Percentiles rank a stretch among this genome's conserved stretches.
Conservation (phyloP, 2,329 filamentous ascomycete species). For the Cordyceps cicadae region DNA sequence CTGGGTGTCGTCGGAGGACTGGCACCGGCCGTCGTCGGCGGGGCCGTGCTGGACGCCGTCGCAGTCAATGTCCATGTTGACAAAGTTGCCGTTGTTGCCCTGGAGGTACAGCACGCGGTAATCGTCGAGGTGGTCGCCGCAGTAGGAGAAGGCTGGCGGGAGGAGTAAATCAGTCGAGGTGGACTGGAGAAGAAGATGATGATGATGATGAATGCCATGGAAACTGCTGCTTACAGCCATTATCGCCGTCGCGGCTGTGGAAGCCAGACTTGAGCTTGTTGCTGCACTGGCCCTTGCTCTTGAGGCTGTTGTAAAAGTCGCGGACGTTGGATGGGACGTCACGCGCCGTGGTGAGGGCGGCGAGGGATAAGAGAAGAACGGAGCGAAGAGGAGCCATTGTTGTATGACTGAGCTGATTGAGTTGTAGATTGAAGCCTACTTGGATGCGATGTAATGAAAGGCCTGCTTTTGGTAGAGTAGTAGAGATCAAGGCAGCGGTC, state of each 20-base stretch:
- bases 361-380: slow-evolving; percentile 18
- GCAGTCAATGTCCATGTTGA: slow-evolving; percentile 52
- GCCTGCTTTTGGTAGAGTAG: no score
- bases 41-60: slow-evolving; percentile 39
- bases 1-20: slow-evolving; percentile 35
- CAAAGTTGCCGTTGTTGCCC: slow-evolving; percentile 31
- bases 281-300: slow-evolving; percentile 28
- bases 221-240: slow-evolving; percentile 31
- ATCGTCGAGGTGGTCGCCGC: slow-evolving; percentile 34
- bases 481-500: not conserved
- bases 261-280: slow-evolving; percentile 32
- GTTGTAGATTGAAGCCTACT: not conserved
- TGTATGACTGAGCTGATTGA: not conserved
- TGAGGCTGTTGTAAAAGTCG: slow-evolving; percentile 32
- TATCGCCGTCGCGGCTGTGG: slow-evolving; percentile 29
- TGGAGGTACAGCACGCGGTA: slow-evolving; percentile 41
- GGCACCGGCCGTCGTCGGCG: slow-evolving; percentile 37
- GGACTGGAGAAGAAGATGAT: no score
- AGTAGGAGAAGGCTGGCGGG: slow-evolving; percentile 27
- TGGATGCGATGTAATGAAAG: not conserved
- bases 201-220: no score
- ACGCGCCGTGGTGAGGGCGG: slow-evolving; percentile 19
- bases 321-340: slow-evolving; percentile 34
- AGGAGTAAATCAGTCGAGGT: no score
- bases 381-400: slow-evolving; percentile 15